Evolutionary conservation across 2,329 filamentous ascomycete species (phyloP).

Genomic region (Epichloe brachyelytri): DNA sequence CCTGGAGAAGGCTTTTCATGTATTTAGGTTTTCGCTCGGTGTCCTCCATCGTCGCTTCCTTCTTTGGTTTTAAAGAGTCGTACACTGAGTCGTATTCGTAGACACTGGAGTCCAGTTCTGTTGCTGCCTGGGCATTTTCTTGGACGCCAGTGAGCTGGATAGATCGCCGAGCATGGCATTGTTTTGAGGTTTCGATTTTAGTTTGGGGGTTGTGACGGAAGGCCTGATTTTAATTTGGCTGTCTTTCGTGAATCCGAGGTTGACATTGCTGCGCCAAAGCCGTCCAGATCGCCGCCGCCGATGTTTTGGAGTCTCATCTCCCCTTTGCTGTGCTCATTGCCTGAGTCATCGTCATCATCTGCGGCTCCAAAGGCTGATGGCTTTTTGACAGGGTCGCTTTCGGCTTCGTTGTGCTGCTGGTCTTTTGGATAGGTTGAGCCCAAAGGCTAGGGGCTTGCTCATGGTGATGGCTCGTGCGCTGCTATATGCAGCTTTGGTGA

Average conservation of each 20-base stretch:
- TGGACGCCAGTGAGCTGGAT: constrained; percentile 49
- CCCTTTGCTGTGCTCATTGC: constrained; percentile 30
- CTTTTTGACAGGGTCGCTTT: constrained; percentile 28
- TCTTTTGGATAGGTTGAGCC: constrained; percentile 50
- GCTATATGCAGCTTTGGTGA: neutral
- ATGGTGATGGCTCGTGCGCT: constrained; percentile 17
- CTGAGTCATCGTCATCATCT: constrained; percentile 39
- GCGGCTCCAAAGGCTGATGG: constrained; percentile 48
- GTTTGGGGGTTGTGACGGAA: constrained; percentile 26
- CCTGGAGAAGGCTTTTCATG: constrained; percentile 60
- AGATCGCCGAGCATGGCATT: constrained; percentile 49
- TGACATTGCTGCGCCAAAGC: constrained; percentile 21
- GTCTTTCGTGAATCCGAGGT: constrained; percentile 18
- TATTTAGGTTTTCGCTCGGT: constrained; percentile 60
- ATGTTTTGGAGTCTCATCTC: constrained; percentile 40
- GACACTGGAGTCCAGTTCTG: constrained; percentile 56
- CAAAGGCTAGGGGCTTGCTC: constrained; percentile 40
- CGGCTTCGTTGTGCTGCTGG: constrained; percentile 33
- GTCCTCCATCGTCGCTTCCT: constrained; percentile 40
- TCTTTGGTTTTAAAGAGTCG: constrained; percentile 59
- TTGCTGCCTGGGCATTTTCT: constrained; percentile 52
- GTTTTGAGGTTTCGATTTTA: constrained; percentile 28
- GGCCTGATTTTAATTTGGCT: constrained; percentile 20
- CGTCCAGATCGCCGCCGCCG: constrained; percentile 51
- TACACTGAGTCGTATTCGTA: constrained; percentile 81